Evolutionary conservation across 768 basidiomycete species (phyloP), one percentile per base, ranked within the genome.

Genomic region (Agrocybe praecox): DNA sequence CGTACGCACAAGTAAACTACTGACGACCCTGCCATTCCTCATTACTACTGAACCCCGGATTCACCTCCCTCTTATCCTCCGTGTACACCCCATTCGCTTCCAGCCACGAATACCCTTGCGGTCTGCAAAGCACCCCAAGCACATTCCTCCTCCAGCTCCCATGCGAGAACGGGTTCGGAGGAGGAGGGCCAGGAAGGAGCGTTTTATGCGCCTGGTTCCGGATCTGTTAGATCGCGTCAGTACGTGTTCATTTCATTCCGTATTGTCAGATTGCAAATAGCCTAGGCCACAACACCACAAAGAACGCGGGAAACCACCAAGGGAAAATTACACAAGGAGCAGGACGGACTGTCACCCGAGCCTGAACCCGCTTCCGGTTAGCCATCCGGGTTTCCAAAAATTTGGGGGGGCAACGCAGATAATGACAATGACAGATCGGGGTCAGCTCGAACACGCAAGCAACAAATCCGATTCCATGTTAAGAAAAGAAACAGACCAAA

Each of bases 161-260:
- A 67, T 91, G 89, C 43, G 90, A 88, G 72, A 96, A 98, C 19
- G 94, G 93, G 66, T 96, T 98, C 1, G 89, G 80, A 24, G 91
- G 90, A 2, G 86, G 69, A 1, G 84, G 76, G 2, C 84, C 87
- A 21, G 85, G 80, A 24, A 83, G 76, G 46, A 94, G 73, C 24
- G 80, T 77, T 61, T 86, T 88, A 69, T 93, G 90, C 17, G 92
- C 91, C 71, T 90, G 87, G 61, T 89, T 92, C 56, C 95, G 86
- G 62, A 96, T 94, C 89, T 94, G 67, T 17, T 11, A 33, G 19
- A 45, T 32, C 8, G 17, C 17, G 40, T 58, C 15, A 57, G 53
- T 44, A 26, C 21, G 43, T 33, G 40, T n/a, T 12, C 14, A 10
- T 1, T 18, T 6, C 5, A 40, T 6, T 40, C 36, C 36, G 36